These are phyloP conservation scores for Xylaria sp. DNA, from an alignment of 2,329 filamentous ascomycete genomes.

Conservation along the genomic window DNA sequence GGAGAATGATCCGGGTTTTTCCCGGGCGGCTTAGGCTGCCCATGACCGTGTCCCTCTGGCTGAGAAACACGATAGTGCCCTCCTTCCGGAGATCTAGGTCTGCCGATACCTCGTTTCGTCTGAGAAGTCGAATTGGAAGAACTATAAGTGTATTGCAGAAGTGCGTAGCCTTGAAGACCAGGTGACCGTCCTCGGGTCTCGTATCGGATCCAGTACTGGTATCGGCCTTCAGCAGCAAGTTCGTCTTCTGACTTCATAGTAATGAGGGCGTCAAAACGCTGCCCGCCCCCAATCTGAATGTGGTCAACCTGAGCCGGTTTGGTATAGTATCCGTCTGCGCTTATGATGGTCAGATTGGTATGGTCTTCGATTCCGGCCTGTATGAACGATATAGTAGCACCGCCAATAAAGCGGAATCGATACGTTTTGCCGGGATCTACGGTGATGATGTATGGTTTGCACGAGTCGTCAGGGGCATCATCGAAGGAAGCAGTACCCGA, in stretches of 20 bases:
- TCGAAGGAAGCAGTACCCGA: conserved; percentile 55
- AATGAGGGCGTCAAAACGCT: conserved; percentile 70
- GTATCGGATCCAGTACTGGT: conserved; percentile 59
- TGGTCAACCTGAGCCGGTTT: conserved; percentile 58
- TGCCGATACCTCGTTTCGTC: neutral
- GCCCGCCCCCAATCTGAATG: conserved; percentile 67
- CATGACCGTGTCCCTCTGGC: neutral
- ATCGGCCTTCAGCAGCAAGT: conserved; percentile 50
- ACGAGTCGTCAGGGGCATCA: conserved; percentile 51
- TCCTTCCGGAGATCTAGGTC: neutral
- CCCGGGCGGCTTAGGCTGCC: conserved; percentile 27
- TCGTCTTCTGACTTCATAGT: conserved; percentile 61
- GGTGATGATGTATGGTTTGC: conserved; percentile 63
- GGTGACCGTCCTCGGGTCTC: conserved; percentile 62
- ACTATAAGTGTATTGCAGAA: conserved; percentile 57
- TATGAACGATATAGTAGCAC: conserved; percentile 64
- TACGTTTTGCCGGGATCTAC: conserved; percentile 71
- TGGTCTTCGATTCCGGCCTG: conserved; percentile 68
- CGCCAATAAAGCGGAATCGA: conserved; percentile 69
- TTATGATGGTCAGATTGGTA: conserved; percentile 65
- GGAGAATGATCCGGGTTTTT: conserved; percentile 48
- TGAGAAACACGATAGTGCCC: neutral
- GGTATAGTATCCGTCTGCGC: conserved; percentile 68
- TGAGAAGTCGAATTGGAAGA: conserved; percentile 35
- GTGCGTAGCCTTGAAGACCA: conserved; percentile 59